Evolutionary conservation across 345 rosid genomes (phyloP).

Genomic region (Ricinus communis): DNA sequence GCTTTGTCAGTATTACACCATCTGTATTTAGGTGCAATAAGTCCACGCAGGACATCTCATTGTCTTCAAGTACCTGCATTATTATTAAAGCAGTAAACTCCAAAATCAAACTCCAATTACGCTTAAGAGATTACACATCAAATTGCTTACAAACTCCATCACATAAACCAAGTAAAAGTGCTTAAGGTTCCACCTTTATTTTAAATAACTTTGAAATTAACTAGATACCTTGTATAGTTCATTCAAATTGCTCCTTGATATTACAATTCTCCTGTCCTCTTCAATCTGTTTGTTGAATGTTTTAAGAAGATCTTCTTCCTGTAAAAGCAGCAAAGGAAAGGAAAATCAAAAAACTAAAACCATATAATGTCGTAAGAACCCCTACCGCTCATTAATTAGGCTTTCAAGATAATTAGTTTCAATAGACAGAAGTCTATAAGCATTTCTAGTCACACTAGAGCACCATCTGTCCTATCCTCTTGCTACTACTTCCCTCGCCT

Average conservation of each 20-base stretch:
- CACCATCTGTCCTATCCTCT: too few relatives aligned
- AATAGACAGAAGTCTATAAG: too few relatives aligned
- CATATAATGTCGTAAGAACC: background rate
- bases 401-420: background rate
- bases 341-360: background rate
- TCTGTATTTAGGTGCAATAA: slow-evolving; percentile 72
- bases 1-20: slow-evolving; percentile 73
- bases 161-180: background rate
- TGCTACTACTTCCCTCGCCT: background rate
- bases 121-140: background rate
- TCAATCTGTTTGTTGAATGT: slow-evolving; percentile 86
- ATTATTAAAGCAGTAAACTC: slow-evolving; percentile 12
- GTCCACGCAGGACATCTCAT: slow-evolving; percentile 77
- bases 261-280: slow-evolving; percentile 83
- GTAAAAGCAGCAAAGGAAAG: slow-evolving; percentile 19
- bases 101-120: background rate
- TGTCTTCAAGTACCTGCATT: slow-evolving; percentile 87
- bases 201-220: background rate
- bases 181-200: background rate
- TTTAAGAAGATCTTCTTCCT: slow-evolving; percentile 78
- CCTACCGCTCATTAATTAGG: too few relatives aligned
- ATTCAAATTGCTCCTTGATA: slow-evolving; percentile 75
- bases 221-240: slow-evolving; percentile 73
- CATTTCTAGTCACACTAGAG: too few relatives aligned
- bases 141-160: background rate